Evolutionary conservation across 805 yeast genomes (phyloP).

Genomic region (Diddensiella transvaalensis): DNA sequence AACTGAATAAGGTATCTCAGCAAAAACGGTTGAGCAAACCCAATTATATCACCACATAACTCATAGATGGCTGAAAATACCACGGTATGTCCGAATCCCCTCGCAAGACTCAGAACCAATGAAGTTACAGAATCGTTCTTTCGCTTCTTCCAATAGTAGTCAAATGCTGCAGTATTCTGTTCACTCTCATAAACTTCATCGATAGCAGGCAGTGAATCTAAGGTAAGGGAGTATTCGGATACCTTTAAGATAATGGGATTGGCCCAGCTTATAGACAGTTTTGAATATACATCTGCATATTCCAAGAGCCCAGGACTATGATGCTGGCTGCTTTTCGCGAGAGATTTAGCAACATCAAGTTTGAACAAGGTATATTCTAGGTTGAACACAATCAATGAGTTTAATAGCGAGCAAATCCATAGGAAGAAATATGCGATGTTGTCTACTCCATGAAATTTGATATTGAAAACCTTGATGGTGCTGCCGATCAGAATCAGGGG

Average conservation of each 20-base stretch:
- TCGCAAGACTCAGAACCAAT: constrained; percentile 22
- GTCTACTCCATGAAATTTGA: background rate
- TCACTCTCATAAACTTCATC: constrained; percentile 35
- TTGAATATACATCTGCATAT: constrained; percentile 48
- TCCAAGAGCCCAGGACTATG: constrained; percentile 27
- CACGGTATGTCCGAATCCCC: constrained; percentile 42
- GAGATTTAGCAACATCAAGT: background rate
- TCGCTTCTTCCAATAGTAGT: constrained; percentile 23
- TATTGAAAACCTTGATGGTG: constrained; percentile 16
- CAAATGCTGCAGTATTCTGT: constrained; percentile 12
- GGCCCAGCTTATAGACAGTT: constrained; percentile 58
- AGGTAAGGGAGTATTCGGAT: constrained; percentile 40
- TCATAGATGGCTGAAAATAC: constrained; percentile 44
- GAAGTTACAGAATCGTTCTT: constrained; percentile 20
- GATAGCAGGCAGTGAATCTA: constrained; percentile 32
- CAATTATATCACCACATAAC: constrained; percentile 41
- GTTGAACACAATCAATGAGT: constrained; percentile 10
- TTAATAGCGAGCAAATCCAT: background rate
- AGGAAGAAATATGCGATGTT: background rate
- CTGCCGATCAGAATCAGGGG: constrained; percentile 14
- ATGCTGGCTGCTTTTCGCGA: constrained; percentile 2
- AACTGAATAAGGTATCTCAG: constrained; percentile 39
- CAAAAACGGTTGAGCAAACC: constrained; percentile 43
- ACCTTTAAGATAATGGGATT: constrained; percentile 55
- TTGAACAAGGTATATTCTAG: constrained; percentile 4